Evolutionary conservation across 257 asterid genomes (phyloP).

Genomic region (Salvia rosmarinus): DNA sequence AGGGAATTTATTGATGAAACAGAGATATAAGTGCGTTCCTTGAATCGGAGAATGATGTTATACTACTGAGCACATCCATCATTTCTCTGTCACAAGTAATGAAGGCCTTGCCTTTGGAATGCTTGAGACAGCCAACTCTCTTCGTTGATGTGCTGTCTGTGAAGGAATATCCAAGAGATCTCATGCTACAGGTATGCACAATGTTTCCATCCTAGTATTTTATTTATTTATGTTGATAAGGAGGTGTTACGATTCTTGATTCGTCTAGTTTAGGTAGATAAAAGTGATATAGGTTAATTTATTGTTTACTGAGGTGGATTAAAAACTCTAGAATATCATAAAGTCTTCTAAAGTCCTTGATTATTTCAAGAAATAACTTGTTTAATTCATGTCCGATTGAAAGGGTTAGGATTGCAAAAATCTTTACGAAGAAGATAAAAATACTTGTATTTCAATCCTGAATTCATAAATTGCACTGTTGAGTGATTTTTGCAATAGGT

Average conservation of each 20-base stretch:
- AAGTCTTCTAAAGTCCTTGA: too few relatives aligned
- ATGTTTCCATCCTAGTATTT: too few relatives aligned
- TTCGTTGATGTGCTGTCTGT: conserved; percentile 89
- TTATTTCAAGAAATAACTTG: too few relatives aligned
- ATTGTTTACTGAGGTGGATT: too few relatives aligned
- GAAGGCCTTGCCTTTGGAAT: conserved; percentile 53
- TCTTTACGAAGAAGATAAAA: too few relatives aligned
- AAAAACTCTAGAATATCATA: too few relatives aligned
- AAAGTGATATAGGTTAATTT: too few relatives aligned
- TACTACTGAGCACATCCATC: conserved; percentile 75
- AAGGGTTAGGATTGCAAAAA: too few relatives aligned
- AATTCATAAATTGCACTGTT: not conserved
- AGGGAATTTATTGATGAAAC: conserved; percentile 25
- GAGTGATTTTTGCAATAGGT: conserved; percentile 43
- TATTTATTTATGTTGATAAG: too few relatives aligned
- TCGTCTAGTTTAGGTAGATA: too few relatives aligned
- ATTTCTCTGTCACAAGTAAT: conserved; percentile 68
- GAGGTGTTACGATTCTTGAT: too few relatives aligned
- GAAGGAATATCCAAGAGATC: conserved; percentile 74
- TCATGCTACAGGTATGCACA: conserved; percentile 60
- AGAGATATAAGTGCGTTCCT: conserved; percentile 68
- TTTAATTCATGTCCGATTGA: too few relatives aligned
- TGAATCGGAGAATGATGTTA: conserved; percentile 63
- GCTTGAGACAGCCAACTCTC: conserved; percentile 58
- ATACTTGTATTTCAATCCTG: not conserved